These are phyloP conservation scores for Fusarium drepaniforme DNA, from an alignment of 2,329 filamentous ascomycete species.

Conservation along the genomic window DNA sequence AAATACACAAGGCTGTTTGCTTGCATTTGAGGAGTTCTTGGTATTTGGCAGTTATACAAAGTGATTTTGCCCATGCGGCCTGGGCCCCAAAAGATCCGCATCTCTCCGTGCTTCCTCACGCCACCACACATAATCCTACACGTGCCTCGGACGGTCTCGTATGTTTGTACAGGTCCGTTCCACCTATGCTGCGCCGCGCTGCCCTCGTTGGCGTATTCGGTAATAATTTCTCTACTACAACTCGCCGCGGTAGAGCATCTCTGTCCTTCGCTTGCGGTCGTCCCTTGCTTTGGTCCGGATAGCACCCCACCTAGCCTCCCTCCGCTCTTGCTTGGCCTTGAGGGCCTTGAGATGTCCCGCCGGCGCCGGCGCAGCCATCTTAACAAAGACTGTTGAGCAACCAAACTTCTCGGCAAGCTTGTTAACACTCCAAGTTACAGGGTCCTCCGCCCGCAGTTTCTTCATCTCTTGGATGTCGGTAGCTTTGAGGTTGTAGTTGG, in stretches of 20 bases:
- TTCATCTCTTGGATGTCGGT: constrained; percentile 72
- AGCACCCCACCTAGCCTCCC: constrained; percentile 69
- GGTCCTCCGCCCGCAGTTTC: constrained; percentile 64
- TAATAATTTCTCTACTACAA: constrained; percentile 56
- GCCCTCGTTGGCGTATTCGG: background rate
- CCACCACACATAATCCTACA: constrained; percentile 43
- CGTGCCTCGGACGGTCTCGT: constrained; percentile 28
- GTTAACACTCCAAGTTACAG: constrained; percentile 66
- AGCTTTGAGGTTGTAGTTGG: constrained; percentile 64
- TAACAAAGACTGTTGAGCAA: constrained; percentile 68
- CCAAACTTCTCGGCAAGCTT: constrained; percentile 66
- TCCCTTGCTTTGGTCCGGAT: constrained; percentile 65
- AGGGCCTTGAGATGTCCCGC: constrained; percentile 61
- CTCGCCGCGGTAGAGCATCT: constrained; percentile 65
- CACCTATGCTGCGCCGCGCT: constrained; percentile 5
- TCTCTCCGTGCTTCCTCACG: constrained; percentile 25
- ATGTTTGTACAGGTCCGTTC: constrained; percentile 39
- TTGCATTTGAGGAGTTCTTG: constrained; percentile 35
- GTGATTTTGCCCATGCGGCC: constrained; percentile 26
- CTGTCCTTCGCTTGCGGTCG: constrained; percentile 66
- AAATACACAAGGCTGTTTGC: constrained; percentile 32
- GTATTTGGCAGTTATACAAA: constrained; percentile 44
- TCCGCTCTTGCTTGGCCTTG: constrained; percentile 58
- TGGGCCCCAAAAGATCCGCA: constrained; percentile 21
- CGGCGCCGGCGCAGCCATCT: constrained; percentile 66